These are phyloP conservation scores for Mortierella sp. DNA, from an alignment of 371 early-diverging fungal species.

Conservation along the genomic window DNA sequence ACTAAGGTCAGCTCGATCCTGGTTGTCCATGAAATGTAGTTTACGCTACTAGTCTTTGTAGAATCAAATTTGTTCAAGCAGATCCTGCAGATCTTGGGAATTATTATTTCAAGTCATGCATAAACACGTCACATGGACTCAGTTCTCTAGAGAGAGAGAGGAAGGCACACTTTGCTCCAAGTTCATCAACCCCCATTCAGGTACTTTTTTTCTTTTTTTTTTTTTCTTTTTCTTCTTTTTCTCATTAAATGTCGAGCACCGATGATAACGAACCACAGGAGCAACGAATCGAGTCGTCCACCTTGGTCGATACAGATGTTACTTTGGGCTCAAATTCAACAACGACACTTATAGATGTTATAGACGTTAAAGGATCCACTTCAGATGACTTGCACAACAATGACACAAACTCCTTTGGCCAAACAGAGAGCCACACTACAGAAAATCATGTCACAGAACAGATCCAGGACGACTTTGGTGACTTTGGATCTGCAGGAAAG, in stretches of 20 bases:
- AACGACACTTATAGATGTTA: neutral
- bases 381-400: neutral
- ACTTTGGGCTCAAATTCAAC: neutral
- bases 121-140: conserved; percentile 4
- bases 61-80: neutral
- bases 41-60: neutral
- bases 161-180: neutral
- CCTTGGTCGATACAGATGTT: neutral
- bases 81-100: neutral
- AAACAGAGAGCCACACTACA: neutral
- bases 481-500: conserved; percentile 26
- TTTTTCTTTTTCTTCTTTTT: neutral
- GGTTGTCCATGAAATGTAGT: conserved; percentile 25
- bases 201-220: neutral
- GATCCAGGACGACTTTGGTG: conserved; percentile 24
- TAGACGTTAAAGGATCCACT: neutral
- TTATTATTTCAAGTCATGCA: neutral
- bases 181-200: neutral
- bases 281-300: neutral
- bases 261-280: conserved; percentile 12
- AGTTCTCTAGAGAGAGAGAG: neutral
- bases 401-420: neutral
- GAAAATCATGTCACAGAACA: neutral
- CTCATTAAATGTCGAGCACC: conserved; percentile 14
- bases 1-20: conserved; percentile 38